phyloP scores from a whole-genome alignment of 164 flowering plant species.

The Stephania yunnanensis region DNA sequence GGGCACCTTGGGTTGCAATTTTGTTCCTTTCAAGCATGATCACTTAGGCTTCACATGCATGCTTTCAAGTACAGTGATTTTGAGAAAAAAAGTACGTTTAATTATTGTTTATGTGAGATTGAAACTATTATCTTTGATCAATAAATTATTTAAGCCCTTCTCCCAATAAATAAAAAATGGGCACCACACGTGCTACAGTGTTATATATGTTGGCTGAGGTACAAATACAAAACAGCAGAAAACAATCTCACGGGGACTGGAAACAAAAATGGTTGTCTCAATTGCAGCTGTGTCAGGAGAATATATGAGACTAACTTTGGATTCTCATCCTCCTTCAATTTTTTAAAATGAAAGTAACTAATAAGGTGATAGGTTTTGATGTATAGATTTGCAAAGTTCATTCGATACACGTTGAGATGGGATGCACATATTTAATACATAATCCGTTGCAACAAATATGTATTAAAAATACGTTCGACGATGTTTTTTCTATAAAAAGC shows the following conservation, averaged over 20 bases:
- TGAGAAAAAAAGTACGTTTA: background rate
- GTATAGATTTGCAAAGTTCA: too few relatives aligned
- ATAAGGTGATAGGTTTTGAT: too few relatives aligned
- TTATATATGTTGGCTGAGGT: constrained; percentile 16
- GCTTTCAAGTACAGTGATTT: constrained; percentile 6
- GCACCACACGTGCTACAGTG: constrained; percentile 42
- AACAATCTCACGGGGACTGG: constrained; percentile 44
- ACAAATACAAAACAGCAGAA: constrained; percentile 13
- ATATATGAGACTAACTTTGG: constrained; percentile 46
- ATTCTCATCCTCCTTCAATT: constrained; percentile 33
- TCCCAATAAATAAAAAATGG: constrained; percentile 25
- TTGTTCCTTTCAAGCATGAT: background rate
- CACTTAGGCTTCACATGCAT: constrained; percentile 1
- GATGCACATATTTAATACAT: too few relatives aligned
- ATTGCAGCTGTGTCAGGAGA: constrained; percentile 38
- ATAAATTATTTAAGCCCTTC: constrained; percentile 17
- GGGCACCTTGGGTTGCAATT: background rate
- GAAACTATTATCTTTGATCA: constrained; percentile 19
- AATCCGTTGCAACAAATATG: too few relatives aligned
- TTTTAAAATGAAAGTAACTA: constrained; percentile 3
- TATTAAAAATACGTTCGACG: too few relatives aligned
- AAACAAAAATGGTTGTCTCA: constrained; percentile 38
- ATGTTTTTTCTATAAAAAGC: too few relatives aligned
- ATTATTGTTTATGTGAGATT: background rate
- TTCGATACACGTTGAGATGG: too few relatives aligned